phyloP scores from a whole-genome alignment of 2,329 filamentous ascomycete species.

The Bipolaris zeicola region DNA sequence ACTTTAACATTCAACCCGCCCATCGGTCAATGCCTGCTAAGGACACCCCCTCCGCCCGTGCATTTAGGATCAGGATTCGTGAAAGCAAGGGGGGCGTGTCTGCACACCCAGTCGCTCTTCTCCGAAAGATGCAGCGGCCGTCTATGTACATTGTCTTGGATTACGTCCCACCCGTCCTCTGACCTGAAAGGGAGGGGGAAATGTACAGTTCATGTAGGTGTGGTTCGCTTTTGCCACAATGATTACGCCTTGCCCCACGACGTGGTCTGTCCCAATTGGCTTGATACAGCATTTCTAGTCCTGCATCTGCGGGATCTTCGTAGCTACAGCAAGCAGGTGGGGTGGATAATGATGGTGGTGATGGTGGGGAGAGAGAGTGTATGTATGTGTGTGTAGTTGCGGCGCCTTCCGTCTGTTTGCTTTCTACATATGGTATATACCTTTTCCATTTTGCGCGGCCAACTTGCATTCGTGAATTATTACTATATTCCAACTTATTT shows the following conservation, averaged over 20 bases:
- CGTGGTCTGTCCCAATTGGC: conserved; percentile 12
- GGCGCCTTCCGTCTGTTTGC: conserved; percentile 3
- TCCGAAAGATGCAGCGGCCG: conserved; percentile 3
- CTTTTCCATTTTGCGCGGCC: background rate
- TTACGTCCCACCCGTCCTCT: conserved; percentile 4
- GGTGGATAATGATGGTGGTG: background rate
- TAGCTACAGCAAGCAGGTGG: background rate
- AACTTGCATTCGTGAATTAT: background rate
- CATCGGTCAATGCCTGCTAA: conserved; percentile 10
- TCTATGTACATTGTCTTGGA: background rate
- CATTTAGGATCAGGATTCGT: background rate
- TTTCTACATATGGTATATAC: conserved; percentile 3
- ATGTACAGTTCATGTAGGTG: background rate
- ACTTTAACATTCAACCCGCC: background rate
- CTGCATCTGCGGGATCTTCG: background rate
- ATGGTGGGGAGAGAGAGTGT: background rate
- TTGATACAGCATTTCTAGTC: background rate
- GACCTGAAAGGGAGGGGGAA: too few species aligned
- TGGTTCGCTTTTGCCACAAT: conserved; percentile 7
- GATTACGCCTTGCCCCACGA: background rate
- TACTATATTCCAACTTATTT: background rate
- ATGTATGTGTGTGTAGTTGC: conserved; percentile 4
- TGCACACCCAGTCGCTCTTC: conserved; percentile 12
- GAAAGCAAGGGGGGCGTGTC: background rate
- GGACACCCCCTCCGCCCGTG: background rate